Conservation (phyloP, 441 rosid species). For the Geranium incanum region DNA sequence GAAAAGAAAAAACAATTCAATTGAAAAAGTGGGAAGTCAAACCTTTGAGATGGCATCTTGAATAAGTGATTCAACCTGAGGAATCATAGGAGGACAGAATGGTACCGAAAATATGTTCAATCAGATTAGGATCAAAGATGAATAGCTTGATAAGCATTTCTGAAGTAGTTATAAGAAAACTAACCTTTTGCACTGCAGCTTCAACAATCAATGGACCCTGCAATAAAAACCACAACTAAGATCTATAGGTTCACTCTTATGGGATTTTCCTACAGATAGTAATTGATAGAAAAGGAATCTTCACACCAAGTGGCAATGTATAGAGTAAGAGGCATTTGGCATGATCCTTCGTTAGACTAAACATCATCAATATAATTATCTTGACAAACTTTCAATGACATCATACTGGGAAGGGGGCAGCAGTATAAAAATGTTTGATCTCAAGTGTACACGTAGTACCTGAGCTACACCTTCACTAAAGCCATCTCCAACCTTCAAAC, state of each 20-base stretch:
- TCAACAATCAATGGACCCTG: conserved; percentile 97
- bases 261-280: neutral
- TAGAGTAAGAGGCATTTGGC: conserved; percentile 9
- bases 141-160: neutral
- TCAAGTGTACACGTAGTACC: conserved; percentile 33
- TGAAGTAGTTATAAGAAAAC: conserved; percentile 18
- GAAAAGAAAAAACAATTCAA: neutral
- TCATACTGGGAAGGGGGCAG: conserved; percentile 2
- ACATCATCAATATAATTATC: neutral
- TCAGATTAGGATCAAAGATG: neutral
- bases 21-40: conserved; percentile 22
- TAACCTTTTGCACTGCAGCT: conserved; percentile 82
- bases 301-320: conserved; percentile 6
- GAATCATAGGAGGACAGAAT: conserved; percentile 17
- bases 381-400: neutral
- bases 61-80: conserved; percentile 76
- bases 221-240: conserved; percentile 18
- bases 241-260: conserved; percentile 12
- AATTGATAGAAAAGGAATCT: neutral
- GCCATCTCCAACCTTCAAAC: conserved; percentile 83
- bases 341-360: conserved; percentile 6
- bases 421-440: neutral
- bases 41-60: conserved; percentile 91
- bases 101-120: conserved; percentile 10
- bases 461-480: conserved; percentile 66